Evolutionary conservation across 2,329 filamentous ascomycete species (phyloP).

Genomic region (Xylariaceae sp.): DNA sequence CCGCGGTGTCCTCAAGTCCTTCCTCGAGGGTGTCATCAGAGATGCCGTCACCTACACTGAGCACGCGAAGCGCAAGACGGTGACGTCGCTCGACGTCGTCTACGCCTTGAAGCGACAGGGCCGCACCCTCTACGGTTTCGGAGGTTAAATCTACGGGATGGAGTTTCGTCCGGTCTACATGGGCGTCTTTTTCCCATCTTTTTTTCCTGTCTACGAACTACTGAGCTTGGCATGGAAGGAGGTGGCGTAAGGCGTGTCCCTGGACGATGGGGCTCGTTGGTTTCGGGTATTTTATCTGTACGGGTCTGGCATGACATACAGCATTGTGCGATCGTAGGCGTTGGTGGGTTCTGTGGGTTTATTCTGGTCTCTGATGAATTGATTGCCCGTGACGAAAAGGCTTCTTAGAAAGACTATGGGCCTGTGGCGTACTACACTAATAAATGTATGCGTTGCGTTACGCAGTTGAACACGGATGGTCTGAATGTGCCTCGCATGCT

Average conservation of each 20-base stretch:
- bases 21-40: conserved; percentile 77
- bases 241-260: conserved; percentile 8
- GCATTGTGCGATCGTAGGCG: conserved; percentile 29
- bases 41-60: conserved; percentile 78
- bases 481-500: no score
- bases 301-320: conserved; percentile 33
- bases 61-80: conserved; percentile 75
- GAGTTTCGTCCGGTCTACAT: background rate
- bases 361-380: conserved; percentile 29
- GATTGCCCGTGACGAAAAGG: conserved; percentile 20
- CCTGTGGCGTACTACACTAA: conserved; percentile 24
- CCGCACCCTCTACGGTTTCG: conserved; percentile 65
- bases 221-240: background rate
- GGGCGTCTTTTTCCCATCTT: conserved; percentile 7
- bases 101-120: conserved; percentile 62
- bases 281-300: conserved; percentile 17
- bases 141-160: conserved; percentile 47
- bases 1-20: conserved; percentile 76
- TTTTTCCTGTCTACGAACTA: conserved; percentile 9
- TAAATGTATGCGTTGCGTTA: conserved; percentile 29
- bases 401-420: conserved; percentile 25
- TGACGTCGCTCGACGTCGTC: conserved; percentile 62
- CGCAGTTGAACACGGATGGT: conserved; percentile 22
- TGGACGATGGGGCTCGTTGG: background rate
- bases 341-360: conserved; percentile 30